A percentile compares a stretch with the other conserved stretches of the same genome.
Conservation (phyloP, 2,329 filamentous ascomycete species). For the Hymenoscyphus repandus region DNA sequence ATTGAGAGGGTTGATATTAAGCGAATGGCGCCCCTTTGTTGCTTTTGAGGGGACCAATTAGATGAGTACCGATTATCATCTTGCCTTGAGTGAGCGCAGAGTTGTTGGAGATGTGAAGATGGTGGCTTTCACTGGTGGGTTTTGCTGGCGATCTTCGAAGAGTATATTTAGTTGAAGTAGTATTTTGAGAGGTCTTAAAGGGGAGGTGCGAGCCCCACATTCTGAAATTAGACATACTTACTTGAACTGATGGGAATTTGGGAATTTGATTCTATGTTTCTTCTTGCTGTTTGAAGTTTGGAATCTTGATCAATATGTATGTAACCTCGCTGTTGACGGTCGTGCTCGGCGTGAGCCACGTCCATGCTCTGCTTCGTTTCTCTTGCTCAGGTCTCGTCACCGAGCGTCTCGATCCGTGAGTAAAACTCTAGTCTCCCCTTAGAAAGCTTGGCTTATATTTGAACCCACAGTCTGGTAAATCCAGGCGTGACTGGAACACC, state of each 20-base stretch:
- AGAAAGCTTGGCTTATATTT: too few relatives aligned
- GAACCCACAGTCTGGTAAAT: slow-evolving; percentile 7
- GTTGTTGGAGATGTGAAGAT: neutral
- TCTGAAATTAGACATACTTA: too few relatives aligned
- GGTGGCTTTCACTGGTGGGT: neutral
- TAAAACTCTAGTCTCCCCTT: too few relatives aligned
- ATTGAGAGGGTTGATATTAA: neutral
- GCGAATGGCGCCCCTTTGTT: neutral
- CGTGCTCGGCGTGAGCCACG: slow-evolving; percentile 5
- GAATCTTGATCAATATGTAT: neutral
- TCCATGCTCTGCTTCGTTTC: slow-evolving; percentile 12
- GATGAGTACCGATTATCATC: neutral
- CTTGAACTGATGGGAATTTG: neutral
- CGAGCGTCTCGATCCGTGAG: slow-evolving; percentile 14
- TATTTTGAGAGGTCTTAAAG: too few relatives aligned
- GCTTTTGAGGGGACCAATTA: neutral
- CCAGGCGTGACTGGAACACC: slow-evolving; percentile 10
- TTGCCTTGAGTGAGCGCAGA: neutral
- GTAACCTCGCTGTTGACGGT: neutral
- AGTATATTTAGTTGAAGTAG: too few relatives aligned
- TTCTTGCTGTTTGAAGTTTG: neutral
- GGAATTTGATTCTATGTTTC: neutral
- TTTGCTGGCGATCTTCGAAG: neutral
- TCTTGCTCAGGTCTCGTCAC: slow-evolving; percentile 16
- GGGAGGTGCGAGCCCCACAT: too few relatives aligned